Percentiles rank a stretch among this genome's conserved stretches.
Evolutionary conservation across 495 filamentous ascomycete species (phyloP).

Genomic region (Penicillium waksmanii): DNA sequence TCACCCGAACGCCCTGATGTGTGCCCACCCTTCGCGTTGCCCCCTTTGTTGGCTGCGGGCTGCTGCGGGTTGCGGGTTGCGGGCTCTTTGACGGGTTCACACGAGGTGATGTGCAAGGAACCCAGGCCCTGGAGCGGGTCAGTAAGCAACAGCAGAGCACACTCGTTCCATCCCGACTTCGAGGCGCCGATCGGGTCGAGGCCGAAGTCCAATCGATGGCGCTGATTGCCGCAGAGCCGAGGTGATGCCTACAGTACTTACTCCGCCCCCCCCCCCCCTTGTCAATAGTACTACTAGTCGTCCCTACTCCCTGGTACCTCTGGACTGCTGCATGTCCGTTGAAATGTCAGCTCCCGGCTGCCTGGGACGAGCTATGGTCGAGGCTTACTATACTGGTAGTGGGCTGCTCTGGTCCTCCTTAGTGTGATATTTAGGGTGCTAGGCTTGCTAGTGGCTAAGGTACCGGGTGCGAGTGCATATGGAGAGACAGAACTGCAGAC

Average conservation of each 20-base stretch:
- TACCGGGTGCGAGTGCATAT: background rate
- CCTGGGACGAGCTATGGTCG: constrained; percentile 3
- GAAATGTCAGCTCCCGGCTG: constrained; percentile 9
- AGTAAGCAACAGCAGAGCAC: background rate
- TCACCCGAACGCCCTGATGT: background rate
- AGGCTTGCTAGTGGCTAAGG: background rate
- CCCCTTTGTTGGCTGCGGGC: background rate
- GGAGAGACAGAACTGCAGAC: too few species aligned
- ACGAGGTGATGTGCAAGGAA: constrained; percentile 9
- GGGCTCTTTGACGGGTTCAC: background rate
- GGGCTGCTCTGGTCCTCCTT: background rate
- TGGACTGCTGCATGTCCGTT: constrained; percentile 20
- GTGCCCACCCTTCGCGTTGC: background rate
- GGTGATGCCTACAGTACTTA: constrained; percentile 6
- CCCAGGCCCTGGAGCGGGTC: background rate
- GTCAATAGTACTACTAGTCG: background rate
- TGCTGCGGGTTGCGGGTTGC: background rate
- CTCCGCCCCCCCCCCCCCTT: background rate
- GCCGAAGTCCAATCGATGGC: background rate
- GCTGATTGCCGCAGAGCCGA: background rate
- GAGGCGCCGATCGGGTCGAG: constrained; percentile 2
- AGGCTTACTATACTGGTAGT: background rate
- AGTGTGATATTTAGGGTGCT: background rate
- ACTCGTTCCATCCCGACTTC: background rate
- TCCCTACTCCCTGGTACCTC: constrained; percentile 1